Evolutionary conservation across 352 stramenopile genomes (phyloP), one percentile per base, ranked within the genome.

Genomic region (Pythium sukuiense): DNA sequence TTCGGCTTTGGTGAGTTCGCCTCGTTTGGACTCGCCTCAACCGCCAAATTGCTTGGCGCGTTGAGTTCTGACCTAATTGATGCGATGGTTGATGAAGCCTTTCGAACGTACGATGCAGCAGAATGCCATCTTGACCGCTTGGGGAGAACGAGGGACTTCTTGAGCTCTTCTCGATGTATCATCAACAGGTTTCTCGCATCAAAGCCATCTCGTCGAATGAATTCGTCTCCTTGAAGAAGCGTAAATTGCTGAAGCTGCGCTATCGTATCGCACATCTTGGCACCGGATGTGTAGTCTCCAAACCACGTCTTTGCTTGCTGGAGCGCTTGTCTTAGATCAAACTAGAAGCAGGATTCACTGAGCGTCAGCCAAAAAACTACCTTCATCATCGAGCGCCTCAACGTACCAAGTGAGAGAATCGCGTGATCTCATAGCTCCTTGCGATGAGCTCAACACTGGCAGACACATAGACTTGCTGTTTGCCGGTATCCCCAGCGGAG

Each of bases 201-300:
- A n/a, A 56, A 56, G 50, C 30, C 27, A 13, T 39, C 50, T 14
- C 50, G 30, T 20, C 9, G 27, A 39, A 56, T 41, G 50, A 41
- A 56, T 32, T 56, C 50, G 8, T 35, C 27, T 3, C 26, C 50
- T 14, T 27, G 27, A 2, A 56, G 14, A 12, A 35, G 30, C 6
- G 18, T 41, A 13, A 41, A 56, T 11, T 27, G 35, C 16, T 62
- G 45, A 18, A 55, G 52, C 14, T 83, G 57, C 8, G 72, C 62
- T 8, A 55, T 37, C 27, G 6, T n/a, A 29, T 69, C 54, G 30
- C 76, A 86, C 14, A 84, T 43, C 46, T 78, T 81, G 73, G 72
- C 84, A 2, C 76, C 67, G 2, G 76, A 78, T 0, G 79, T 88
- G 68, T 81, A 88, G 52, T 77, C 63, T 54, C 79, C 84, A 57